Percentiles rank a stretch among this genome's conserved stretches.
phyloP scores from a whole-genome alignment of 306 rosid genomes.

The Medicago ruthenica region DNA sequence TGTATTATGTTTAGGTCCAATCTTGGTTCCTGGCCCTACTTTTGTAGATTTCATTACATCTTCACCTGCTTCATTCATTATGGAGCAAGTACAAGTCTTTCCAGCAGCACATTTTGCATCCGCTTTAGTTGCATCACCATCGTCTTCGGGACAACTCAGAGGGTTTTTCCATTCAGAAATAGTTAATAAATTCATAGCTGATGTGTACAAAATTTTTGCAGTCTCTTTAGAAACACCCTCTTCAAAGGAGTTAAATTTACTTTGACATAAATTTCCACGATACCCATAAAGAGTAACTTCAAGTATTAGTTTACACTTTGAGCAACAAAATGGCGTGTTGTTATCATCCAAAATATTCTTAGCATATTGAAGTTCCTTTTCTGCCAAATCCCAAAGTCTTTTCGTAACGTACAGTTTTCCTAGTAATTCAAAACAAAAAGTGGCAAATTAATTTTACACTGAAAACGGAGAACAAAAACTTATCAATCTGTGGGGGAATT shows the following conservation, averaged over 20 bases:
- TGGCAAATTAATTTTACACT: constrained; percentile 26
- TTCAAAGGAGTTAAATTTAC: constrained; percentile 43
- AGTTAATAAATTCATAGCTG: constrained; percentile 66
- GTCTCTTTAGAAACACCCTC: no score
- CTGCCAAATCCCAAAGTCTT: constrained; percentile 69
- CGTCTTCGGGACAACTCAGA: constrained; percentile 59
- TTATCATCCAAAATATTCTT: constrained; percentile 52
- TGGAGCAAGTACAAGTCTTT: constrained; percentile 41
- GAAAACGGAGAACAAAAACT: constrained; percentile 26
- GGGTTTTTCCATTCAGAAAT: constrained; percentile 61
- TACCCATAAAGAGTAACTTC: constrained; percentile 66
- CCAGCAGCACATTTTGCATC: constrained; percentile 41
- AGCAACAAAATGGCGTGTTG: constrained; percentile 59
- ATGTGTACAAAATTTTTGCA: constrained; percentile 61
- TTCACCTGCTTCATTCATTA: constrained; percentile 40
- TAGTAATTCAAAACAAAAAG: constrained; percentile 47
- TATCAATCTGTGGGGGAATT: constrained; percentile 26
- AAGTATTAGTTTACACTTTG: constrained; percentile 73
- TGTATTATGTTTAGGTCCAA: no score
- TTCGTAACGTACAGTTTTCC: constrained; percentile 74
- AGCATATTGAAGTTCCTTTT: constrained; percentile 70
- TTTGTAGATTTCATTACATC: constrained; percentile 35
- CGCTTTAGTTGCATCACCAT: neutral
- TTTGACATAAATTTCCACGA: constrained; percentile 74
- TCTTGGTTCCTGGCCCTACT: constrained; percentile 46